Base-by-base conservation (phyloP, 805 yeast species). In the Kuraishia cidri region DNA sequence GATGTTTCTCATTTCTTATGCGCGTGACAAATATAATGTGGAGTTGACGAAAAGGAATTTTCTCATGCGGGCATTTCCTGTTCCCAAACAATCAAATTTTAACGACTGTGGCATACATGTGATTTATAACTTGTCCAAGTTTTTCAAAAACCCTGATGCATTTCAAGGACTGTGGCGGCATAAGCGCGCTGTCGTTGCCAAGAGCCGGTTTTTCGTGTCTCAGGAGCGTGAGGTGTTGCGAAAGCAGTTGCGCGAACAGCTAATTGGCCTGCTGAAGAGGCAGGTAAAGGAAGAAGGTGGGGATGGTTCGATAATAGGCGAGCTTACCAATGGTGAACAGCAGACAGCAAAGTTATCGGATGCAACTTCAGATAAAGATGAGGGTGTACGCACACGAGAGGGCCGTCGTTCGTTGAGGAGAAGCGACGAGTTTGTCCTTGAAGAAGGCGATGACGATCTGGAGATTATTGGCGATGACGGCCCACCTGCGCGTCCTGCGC, bases 71-170 rank as follows among this genome's bases (percentile, higher is more conserved):
- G 34, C 35, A 7, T 42, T 50, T 15, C 48, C 60, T 4, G 92
- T 86, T 1, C 95, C 97, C 1, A 75, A 68, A 37, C 98, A 92
- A 48, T 75, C 77, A 20, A 92, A 92, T 51, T 76, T 79, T 57
- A 84, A 87, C 49, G 98, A 92, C 52, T 92, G 98, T 60, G 98
- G 98, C 2, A 74, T 92, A 14, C 96, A 84, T 56, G 83, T 90
- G 2, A 79, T 92, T 11, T 79, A 79, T 43, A 87, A 82, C 44
- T 66, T 79, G 9, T 60, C 64, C 36, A 72, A 68, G 40, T 77
- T 84, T 54, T 60, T 79, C 29, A 57, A 58, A 16, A 54, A 70
- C 25, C 72, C 75, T 0, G 43, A 43, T 0, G 60, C 50, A 16
- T 77, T 84, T 32, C 57, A 70, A 29, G 48, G 49, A 26, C 41